Base-by-base conservation (phyloP, 2,329 filamentous ascomycete species). In the Cadophora malorum region DNA sequence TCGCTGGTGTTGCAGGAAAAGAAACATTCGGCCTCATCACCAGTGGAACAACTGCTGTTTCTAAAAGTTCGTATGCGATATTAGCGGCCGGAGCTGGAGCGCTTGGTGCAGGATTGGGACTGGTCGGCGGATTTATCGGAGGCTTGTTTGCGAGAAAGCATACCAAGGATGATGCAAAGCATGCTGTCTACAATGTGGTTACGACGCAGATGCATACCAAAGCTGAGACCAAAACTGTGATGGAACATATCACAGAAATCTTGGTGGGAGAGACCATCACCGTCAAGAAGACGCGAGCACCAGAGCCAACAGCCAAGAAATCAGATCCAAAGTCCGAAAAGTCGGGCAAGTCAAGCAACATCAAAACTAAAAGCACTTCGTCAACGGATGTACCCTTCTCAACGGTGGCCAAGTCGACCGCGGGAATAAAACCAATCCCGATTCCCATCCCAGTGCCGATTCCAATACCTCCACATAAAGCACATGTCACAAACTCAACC, bases 61-160 rank as follows among this genome's bases (percentile, higher is more conserved):
- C 55, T 21, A 41, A 41, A 33, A 41, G n/a, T 19, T 35, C 55
- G 4, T 9, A 23, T 7, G 55, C 55, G 10, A 33, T 58, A 14
- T 14, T 58, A 19, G 55, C 55, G 21, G 55, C 55, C 21, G 55
- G 55, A 41, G 19, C 55, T 23, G 33, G 31, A 21, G 21, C 55
- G 28, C 23, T 53, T 9, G 33, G 55, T 4, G 31, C 33, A 38
- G 33, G 55, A 10, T 23, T 58, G 9, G 55, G 55, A 2, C 31
- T 58, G 9, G 19, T 38, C 8, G 55, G 55, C 31, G 55, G 55
- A 1, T 35, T 58, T 38, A 38, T 58, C 21, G 55, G 31, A 35
- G 55, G 55, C 6, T 23, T 58, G 19, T 58, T 58, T 12, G 33
- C 55, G 31, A 58, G n/a, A 33, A 58, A 58, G 55, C 55, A 28